These are phyloP conservation scores for Trypanosoma mega DNA, from an alignment of 208 protist genomes.

Conservation along the genomic window DNA sequence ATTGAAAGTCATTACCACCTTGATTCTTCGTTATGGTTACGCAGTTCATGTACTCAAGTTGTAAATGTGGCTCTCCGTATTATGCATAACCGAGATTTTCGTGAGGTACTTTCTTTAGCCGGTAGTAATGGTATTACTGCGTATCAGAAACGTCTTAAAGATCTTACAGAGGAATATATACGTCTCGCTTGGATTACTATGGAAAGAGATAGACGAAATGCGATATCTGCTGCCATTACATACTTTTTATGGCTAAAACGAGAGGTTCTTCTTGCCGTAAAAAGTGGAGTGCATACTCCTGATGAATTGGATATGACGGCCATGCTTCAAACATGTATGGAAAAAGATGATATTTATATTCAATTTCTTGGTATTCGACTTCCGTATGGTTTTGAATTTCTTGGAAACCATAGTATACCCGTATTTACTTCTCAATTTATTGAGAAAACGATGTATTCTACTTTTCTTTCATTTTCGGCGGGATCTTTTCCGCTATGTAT, in stretches of 20 bases:
- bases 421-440: conserved; percentile 44
- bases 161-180: conserved; percentile 53
- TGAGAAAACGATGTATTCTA: conserved; percentile 26
- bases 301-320: conserved; percentile 63
- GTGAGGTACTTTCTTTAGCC: conserved; percentile 47
- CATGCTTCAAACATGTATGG: conserved; percentile 76
- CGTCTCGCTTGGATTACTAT: conserved; percentile 31
- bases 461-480: conserved; percentile 25
- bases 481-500: conserved; percentile 22
- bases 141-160: conserved; percentile 49
- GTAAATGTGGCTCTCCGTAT: conserved; percentile 67
- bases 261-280: conserved; percentile 51
- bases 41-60: conserved; percentile 63
- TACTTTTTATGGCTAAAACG: conserved; percentile 51
- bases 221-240: conserved; percentile 43
- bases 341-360: conserved; percentile 45
- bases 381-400: conserved; percentile 80
- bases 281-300: conserved; percentile 42
- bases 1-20: conserved; percentile 35
- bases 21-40: conserved; percentile 48
- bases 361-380: conserved; percentile 55
- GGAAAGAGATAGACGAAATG: conserved; percentile 15
- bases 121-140: conserved; percentile 48
- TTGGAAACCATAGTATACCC: conserved; percentile 54
- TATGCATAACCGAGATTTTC: conserved; percentile 63